Base-by-base conservation (phyloP, 2,329 filamentous ascomycete species). In the Periconia sp. region DNA sequence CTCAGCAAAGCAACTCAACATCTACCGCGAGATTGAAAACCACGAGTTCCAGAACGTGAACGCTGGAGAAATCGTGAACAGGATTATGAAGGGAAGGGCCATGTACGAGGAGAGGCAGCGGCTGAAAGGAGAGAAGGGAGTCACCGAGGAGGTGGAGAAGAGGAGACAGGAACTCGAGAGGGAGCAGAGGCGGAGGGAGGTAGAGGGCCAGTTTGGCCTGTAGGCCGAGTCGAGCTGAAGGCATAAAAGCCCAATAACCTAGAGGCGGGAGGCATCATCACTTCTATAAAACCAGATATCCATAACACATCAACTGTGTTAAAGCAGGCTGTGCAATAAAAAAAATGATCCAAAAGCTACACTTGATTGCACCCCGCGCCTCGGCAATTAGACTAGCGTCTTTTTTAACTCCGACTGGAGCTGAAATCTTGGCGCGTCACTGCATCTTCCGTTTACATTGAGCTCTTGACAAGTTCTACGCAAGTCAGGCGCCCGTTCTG, bases 71-170 rank as follows among this genome's bases (percentile, higher is more conserved):
- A 97, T 99, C 57, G 92, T 99, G 34, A 83, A 87, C 56, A 79
- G 94, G 22, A 99, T 99, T 65, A 78, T 97, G 78, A 88, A 85
- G 70, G 92, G 89, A 61, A 80, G 92, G 23, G 86, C 87, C 46
- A 81, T 89, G 65, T 99, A 96, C 69, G 92, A 97, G 74, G 94
- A 90, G 60, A 79, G 94, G 47, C 94, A 99, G 76, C 80, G 88
- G 38, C 85, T 87, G 56, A 99, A 99, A 76, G 88, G 92, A 9
- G 82, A 90, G 54, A 99, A 99, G 75, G 86, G 86, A 1, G 79
- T 85, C 34, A 81, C 83, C 0, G 94, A 97, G 70, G 83, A 75
- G 46, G 74, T 68, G 2, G 69, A 70, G 45, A 57, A 59, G 46
- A 34, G 58, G 17, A 54, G 71, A 17, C 69, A 74, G 50, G 66